A percentile compares a stretch with the other conserved stretches of the same genome.
phyloP scores from a whole-genome alignment of 1,284 basidiomycete species.

The Dichomitus squalens region DNA sequence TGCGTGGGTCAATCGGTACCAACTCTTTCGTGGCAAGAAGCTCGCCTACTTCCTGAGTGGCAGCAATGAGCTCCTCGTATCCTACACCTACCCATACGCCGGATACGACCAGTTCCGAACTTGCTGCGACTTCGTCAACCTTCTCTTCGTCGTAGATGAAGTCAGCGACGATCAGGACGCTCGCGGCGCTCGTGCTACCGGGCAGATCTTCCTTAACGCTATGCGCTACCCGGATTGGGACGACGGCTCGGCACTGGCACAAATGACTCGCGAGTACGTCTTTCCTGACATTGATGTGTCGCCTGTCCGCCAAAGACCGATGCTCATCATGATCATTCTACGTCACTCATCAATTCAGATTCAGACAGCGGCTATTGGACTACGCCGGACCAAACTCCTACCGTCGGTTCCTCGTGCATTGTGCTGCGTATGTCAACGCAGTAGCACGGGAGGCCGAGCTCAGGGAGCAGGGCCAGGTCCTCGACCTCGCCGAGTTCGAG shows the following conservation, averaged over 20 bases:
- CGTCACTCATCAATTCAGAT: slow-evolving; percentile 38
- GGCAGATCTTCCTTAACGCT: slow-evolving; percentile 47
- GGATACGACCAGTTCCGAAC: slow-evolving; percentile 61
- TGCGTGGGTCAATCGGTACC: slow-evolving; percentile 65
- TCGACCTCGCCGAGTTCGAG: slow-evolving; percentile 35
- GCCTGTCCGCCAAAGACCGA: background rate
- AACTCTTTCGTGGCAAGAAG: slow-evolving; percentile 61
- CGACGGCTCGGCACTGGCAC: slow-evolving; percentile 37
- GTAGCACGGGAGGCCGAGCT: slow-evolving; percentile 39
- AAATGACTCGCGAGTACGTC: slow-evolving; percentile 39
- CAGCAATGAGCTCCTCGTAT: slow-evolving; percentile 64
- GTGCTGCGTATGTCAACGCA: slow-evolving; percentile 38
- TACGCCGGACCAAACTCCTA: slow-evolving; percentile 45
- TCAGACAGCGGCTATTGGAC: slow-evolving; percentile 49
- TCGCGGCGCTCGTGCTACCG: slow-evolving; percentile 53
- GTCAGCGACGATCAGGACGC: slow-evolving; percentile 67
- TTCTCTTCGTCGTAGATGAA: slow-evolving; percentile 73
- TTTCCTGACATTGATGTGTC: background rate
- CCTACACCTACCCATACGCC: slow-evolving; percentile 62
- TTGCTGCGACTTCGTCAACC: slow-evolving; percentile 66
- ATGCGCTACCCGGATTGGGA: slow-evolving; percentile 38
- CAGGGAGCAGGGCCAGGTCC: slow-evolving; percentile 35
- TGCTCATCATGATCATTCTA: slow-evolving; percentile 3
- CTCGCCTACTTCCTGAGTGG: slow-evolving; percentile 62
- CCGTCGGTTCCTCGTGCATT: slow-evolving; percentile 39